A percentile compares a stretch with the other conserved stretches of the same genome.
phyloP scores from a whole-genome alignment of 345 rosid species.

The Orychophragmus violaceus region DNA sequence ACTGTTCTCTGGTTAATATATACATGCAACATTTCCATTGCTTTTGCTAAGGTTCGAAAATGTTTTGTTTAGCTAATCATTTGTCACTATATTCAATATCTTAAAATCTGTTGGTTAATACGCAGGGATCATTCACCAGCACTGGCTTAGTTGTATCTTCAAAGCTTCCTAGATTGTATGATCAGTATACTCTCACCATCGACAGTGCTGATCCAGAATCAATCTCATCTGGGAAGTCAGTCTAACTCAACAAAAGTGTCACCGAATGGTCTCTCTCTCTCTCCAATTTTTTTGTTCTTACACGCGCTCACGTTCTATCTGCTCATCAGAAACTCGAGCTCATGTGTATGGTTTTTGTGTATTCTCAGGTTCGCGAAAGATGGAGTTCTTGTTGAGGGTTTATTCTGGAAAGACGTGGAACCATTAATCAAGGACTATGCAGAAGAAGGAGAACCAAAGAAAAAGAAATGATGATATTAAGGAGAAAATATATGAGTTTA shows the following conservation, averaged over 20 bases:
- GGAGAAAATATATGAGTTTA: neutral
- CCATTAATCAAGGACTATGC: constrained; percentile 54
- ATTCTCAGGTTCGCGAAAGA: constrained; percentile 77
- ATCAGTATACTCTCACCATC: constrained; percentile 65
- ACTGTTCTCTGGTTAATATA: neutral
- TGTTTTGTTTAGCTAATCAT: neutral
- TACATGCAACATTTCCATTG: neutral
- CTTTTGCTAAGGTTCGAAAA: too few species aligned
- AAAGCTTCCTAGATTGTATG: too few species aligned
- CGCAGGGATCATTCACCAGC: too few species aligned
- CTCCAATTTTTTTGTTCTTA: too few species aligned
- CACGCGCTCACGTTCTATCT: too few species aligned
- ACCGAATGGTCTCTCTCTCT: constrained; percentile 61
- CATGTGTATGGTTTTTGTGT: neutral
- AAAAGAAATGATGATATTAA: constrained; percentile 50
- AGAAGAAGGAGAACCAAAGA: constrained; percentile 71
- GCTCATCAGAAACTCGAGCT: neutral
- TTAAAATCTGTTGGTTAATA: too few species aligned
- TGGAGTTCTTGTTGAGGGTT: constrained; percentile 81
- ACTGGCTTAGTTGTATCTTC: too few species aligned
- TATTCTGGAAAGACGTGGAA: constrained; percentile 87
- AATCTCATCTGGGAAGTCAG: constrained; percentile 75
- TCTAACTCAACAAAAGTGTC: constrained; percentile 70
- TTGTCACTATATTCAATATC: neutral
- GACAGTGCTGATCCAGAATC: constrained; percentile 88